A percentile compares a stretch with the other conserved stretches of the same genome.
phyloP scores from a whole-genome alignment of 2,329 filamentous ascomycete genomes.

The Monilinia aucupariae region DNA sequence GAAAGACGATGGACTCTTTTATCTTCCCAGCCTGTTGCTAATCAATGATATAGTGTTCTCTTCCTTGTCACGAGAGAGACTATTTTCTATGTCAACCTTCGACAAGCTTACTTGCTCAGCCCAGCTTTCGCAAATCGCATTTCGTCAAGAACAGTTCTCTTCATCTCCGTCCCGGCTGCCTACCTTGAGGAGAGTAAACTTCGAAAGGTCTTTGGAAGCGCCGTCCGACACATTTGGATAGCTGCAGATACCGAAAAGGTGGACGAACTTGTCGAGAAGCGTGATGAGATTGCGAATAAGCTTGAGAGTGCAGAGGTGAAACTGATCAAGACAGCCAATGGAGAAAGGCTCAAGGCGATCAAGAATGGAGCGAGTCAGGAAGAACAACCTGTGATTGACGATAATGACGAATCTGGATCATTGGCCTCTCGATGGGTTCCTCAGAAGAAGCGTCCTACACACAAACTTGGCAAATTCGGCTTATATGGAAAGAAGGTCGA shows the following conservation, averaged over 20 bases:
- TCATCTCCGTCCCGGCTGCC: conserved; percentile 73
- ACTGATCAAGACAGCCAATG: conserved; percentile 74
- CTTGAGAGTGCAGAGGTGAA: conserved; percentile 84
- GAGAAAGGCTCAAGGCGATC: conserved; percentile 59
- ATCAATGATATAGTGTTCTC: conserved; percentile 50
- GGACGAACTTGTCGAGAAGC: conserved; percentile 73
- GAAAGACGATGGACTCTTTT: too few species aligned
- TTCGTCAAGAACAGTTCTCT: conserved; percentile 84
- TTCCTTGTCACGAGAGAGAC: conserved; percentile 82
- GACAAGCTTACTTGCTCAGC: conserved; percentile 85
- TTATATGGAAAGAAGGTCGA: conserved; percentile 85
- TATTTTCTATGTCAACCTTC: conserved; percentile 87
- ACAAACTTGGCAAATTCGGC: conserved; percentile 62
- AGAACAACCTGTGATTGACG: conserved; percentile 43
- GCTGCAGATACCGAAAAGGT: conserved; percentile 70
- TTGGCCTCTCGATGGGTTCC: conserved; percentile 71
- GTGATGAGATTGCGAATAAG: conserved; percentile 72
- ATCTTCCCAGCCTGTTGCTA: background rate
- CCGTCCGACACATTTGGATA: conserved; percentile 81
- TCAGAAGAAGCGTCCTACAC: conserved; percentile 68
- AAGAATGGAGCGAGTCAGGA: conserved; percentile 53
- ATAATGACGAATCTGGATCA: conserved; percentile 62
- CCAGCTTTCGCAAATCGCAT: conserved; percentile 79
- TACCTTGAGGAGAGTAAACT: conserved; percentile 75
- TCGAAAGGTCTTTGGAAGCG: conserved; percentile 72